phyloP scores from a whole-genome alignment of 1,284 basidiomycete genomes.

The Entoloma clypeatum region DNA sequence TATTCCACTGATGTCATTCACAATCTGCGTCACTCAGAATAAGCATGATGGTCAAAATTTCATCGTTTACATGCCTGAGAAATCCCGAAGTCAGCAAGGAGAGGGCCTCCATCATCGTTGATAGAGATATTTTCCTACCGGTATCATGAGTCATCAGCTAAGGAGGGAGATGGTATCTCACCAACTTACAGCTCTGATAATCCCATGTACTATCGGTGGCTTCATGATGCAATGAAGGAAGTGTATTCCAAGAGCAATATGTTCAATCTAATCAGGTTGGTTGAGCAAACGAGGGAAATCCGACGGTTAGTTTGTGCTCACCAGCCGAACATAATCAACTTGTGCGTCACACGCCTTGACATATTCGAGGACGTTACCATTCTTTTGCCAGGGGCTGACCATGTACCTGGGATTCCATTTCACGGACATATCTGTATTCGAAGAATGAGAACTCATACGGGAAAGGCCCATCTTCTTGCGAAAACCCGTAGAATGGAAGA shows the following conservation, averaged over 20 bases:
- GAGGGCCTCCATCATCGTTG: conserved; percentile 40
- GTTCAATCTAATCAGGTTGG: conserved; percentile 35
- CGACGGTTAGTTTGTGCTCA: conserved; percentile 20
- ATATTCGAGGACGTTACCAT: conserved; percentile 49
- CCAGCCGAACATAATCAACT: conserved; percentile 41
- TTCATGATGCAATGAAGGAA: conserved; percentile 45
- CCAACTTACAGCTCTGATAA: conserved; percentile 49
- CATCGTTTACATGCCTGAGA: conserved; percentile 36
- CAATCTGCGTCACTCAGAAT: conserved; percentile 33
- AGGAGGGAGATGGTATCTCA: conserved; percentile 9
- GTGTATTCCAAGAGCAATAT: conserved; percentile 42
- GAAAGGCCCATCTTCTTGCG: conserved; percentile 49
- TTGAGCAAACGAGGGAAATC: background rate
- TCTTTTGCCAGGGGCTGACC: conserved; percentile 52
- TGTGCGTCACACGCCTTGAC: conserved; percentile 33
- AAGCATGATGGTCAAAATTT: conserved; percentile 5
- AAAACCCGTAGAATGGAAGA: conserved; percentile 54
- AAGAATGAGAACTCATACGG: conserved; percentile 32
- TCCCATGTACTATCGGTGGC: conserved; percentile 50
- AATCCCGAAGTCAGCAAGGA: conserved; percentile 57
- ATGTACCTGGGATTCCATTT: conserved; percentile 36
- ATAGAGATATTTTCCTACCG: conserved; percentile 52
- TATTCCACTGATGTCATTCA: conserved; percentile 50
- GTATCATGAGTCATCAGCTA: conserved; percentile 1
- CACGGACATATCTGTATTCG: background rate